Evolutionary conservation across 257 asterid genomes (phyloP).

Genomic region (Solanum dulcamara): DNA sequence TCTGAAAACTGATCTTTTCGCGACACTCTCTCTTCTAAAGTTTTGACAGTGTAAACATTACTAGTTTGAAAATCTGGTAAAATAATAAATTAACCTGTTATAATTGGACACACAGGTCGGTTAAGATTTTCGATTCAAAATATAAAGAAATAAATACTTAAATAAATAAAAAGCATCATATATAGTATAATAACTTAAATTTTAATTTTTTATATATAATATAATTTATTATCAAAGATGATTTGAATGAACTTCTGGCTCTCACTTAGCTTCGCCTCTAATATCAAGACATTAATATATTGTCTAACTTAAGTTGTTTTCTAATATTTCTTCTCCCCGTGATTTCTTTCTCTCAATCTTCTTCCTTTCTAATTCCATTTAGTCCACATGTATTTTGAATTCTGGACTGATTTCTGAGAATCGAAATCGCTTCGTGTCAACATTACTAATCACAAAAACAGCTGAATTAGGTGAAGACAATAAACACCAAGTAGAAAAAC

Average conservation of each 20-base stretch:
- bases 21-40: not conserved
- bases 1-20: too few species aligned
- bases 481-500: not conserved
- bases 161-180: too few species aligned
- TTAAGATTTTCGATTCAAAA: too few species aligned
- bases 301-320: not conserved
- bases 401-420: not conserved
- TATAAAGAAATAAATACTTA: too few species aligned
- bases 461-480: not conserved
- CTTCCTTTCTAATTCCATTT: not conserved
- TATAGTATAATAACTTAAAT: too few species aligned
- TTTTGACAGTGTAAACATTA: not conserved
- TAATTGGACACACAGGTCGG: too few species aligned
- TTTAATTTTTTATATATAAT: too few species aligned
- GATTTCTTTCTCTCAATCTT: not conserved
- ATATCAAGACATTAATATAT: not conserved
- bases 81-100: too few species aligned
- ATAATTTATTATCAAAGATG: too few species aligned
- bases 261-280: not conserved
- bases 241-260: not conserved
- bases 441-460: not conserved
- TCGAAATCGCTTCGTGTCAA: not conserved
- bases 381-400: not conserved
- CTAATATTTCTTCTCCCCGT: fast-evolving
- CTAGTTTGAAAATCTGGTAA: too few species aligned